Percentiles rank a stretch among this genome's conserved stretches.
phyloP scores from a whole-genome alignment of 257 asterid species.

The Fraxinus excelsior region DNA sequence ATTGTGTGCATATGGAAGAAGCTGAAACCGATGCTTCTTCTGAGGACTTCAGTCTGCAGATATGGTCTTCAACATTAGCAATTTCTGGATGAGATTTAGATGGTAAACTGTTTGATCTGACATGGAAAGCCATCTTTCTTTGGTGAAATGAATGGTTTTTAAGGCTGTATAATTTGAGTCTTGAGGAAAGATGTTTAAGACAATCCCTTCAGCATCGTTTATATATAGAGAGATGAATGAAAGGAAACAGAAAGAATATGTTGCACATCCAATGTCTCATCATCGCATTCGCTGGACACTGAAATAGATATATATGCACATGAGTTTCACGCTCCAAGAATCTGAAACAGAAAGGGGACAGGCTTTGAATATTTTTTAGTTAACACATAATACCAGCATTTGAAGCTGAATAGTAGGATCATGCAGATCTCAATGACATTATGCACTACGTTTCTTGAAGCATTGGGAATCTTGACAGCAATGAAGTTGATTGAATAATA shows the following conservation, averaged over 20 bases:
- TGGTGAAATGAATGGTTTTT: not conserved
- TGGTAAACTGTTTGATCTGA: conserved; percentile 40
- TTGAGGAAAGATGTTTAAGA: conserved; percentile 5
- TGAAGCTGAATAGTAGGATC: not conserved
- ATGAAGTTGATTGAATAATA: not conserved
- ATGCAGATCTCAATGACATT: not conserved
- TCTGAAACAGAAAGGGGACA: not conserved
- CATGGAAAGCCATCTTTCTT: conserved; percentile 31
- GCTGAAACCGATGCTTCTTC: conserved; percentile 22
- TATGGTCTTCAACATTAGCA: conserved; percentile 19
- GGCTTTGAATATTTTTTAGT: not conserved
- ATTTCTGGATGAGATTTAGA: conserved; percentile 35
- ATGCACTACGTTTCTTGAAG: not conserved
- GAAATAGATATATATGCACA: not conserved
- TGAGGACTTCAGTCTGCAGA: conserved; percentile 34
- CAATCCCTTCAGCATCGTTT: conserved; percentile 4
- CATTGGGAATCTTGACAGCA: not conserved
- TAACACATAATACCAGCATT: not conserved
- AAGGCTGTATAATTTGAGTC: conserved; percentile 2
- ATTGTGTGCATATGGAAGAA: conserved; percentile 17
- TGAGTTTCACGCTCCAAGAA: conserved; percentile 8
- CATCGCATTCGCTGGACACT: not conserved
- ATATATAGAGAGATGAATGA: not conserved
- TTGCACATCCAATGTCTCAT: conserved; percentile 10
- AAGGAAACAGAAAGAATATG: not conserved